These are phyloP conservation scores for Rubia balearica DNA, from an alignment of 305 asterid genomes.

Conservation along the genomic window DNA sequence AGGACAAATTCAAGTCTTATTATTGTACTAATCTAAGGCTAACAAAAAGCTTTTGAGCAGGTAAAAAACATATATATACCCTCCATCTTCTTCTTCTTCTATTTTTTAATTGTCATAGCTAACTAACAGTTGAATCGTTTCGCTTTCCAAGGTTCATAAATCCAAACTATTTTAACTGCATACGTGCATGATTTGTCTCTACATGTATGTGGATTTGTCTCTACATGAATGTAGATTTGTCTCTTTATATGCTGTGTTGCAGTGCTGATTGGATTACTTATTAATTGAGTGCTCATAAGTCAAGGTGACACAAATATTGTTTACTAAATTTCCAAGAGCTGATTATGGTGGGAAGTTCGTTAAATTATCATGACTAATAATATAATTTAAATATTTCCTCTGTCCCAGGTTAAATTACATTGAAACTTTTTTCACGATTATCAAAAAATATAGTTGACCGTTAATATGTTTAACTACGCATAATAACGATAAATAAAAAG, in stretches of 20 bases:
- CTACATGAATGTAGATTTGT: not conserved
- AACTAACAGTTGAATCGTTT: not conserved
- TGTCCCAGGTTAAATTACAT: no score
- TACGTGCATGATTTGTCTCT: constrained; percentile 2
- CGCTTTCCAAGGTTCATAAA: constrained; percentile 3
- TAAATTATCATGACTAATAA: not conserved
- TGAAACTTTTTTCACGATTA: no score
- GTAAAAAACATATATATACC: not conserved
- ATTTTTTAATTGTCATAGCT: not conserved
- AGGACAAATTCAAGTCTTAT: not conserved
- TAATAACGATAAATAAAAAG: no score
- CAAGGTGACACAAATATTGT: not conserved
- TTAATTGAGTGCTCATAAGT: not conserved
- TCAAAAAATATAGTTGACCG: no score
- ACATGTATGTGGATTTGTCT: constrained; percentile 6
- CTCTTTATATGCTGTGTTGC: not conserved
- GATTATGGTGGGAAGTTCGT: constrained; percentile 8
- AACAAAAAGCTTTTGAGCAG: not conserved
- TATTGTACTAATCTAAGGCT: not conserved
- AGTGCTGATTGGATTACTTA: not conserved
- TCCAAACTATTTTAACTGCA: not conserved
- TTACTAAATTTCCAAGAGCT: not conserved
- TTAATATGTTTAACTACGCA: no score
- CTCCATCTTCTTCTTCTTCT: not conserved
- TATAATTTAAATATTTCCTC: no score